Evolutionary conservation across 208 protist species (phyloP).

Genomic region (Leishmania lainsoni): DNA sequence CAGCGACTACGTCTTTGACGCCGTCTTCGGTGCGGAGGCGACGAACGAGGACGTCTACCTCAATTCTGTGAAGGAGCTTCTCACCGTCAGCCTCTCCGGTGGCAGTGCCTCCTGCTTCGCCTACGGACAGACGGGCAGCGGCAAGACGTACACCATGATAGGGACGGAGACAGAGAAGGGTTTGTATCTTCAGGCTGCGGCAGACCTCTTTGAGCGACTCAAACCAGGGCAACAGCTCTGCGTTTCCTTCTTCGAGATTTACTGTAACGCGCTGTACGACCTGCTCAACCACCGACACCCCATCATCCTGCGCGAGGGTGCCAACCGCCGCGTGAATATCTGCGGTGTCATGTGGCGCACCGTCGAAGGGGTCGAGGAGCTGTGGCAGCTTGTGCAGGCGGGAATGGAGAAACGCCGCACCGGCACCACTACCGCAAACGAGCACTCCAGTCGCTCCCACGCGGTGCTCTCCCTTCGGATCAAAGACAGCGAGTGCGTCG

Average conservation of each 20-base stretch:
- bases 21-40: constrained; percentile 77
- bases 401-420: constrained; percentile 85
- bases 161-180: constrained; percentile 76
- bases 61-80: constrained; percentile 69
- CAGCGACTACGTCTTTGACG: constrained; percentile 95
- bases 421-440: constrained; percentile 90
- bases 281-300: constrained; percentile 90
- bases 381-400: constrained; percentile 76
- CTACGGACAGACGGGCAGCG: constrained; percentile 92
- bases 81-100: constrained; percentile 88
- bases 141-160: constrained; percentile 95
- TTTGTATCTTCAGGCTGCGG: constrained; percentile 91
- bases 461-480: constrained; percentile 81
- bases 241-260: constrained; percentile 96
- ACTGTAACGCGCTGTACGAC: constrained; percentile 96
- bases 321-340: constrained; percentile 88
- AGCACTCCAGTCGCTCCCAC: constrained; percentile 88
- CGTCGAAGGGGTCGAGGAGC: constrained; percentile 46
- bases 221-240: constrained; percentile 44
- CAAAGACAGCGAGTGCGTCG: constrained; percentile 40
- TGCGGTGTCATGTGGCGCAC: constrained; percentile 87
- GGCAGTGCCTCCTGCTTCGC: constrained; percentile 95
- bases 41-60: constrained; percentile 91
- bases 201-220: constrained; percentile 87
- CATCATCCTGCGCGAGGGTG: constrained; percentile 91